A percentile compares a stretch with the other conserved stretches of the same genome.
Conservation (phyloP, 768 basidiomycete species). For the Boletellus ananiceps region DNA sequence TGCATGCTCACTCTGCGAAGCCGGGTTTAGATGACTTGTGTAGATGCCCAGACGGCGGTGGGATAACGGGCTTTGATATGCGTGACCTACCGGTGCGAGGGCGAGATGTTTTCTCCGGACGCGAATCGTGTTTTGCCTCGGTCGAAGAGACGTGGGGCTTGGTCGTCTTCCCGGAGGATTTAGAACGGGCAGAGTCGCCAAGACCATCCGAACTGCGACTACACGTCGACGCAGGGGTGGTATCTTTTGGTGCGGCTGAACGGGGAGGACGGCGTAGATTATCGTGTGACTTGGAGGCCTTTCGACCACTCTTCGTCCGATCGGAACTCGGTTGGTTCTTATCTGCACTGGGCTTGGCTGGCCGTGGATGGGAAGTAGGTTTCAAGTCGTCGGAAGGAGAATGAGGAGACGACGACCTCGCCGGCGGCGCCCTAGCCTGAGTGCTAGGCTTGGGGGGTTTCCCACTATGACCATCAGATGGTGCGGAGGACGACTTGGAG, state of each 20-base stretch:
- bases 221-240: conserved; percentile 8
- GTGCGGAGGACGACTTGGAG: conserved; percentile 8
- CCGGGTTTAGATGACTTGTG: conserved; percentile 22
- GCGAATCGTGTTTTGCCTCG: conserved; percentile 5
- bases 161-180: conserved; percentile 12
- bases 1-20: conserved; percentile 26
- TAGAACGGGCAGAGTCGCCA: conserved; percentile 8
- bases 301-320: conserved; percentile 16
- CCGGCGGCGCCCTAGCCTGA: conserved; percentile 10
- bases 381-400: conserved; percentile 9
- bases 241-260: conserved; percentile 10
- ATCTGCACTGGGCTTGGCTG: conserved; percentile 11
- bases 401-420: conserved; percentile 14
- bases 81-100: conserved; percentile 13
- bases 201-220: conserved; percentile 11
- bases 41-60: conserved; percentile 21
- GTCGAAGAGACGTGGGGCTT: conserved; percentile 1
- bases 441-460: conserved; percentile 9
- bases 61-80: conserved; percentile 26
- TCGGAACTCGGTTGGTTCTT: conserved; percentile 15
- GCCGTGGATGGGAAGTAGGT: conserved; percentile 13
- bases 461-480: conserved; percentile 11
- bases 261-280: conserved; percentile 17
- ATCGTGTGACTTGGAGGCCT: conserved; percentile 21
- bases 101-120: conserved; percentile 10